These are phyloP conservation scores for Zychaea mexicana DNA, from an alignment of 371 early-diverging fungal genomes.

Conservation along the genomic window DNA sequence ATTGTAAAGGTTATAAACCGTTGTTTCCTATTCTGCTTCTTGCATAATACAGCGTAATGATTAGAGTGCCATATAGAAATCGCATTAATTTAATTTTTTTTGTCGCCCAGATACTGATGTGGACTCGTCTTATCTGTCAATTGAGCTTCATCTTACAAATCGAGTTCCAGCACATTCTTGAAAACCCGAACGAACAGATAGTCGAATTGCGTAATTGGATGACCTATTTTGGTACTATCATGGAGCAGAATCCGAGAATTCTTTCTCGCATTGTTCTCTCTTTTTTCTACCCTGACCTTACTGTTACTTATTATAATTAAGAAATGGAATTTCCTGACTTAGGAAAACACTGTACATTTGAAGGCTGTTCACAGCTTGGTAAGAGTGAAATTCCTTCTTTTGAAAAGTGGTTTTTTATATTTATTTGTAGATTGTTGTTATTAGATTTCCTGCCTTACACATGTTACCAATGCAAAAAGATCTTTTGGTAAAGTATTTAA, in stretches of 20 bases:
- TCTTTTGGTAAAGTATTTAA: conserved; percentile 62
- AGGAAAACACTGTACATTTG: conserved; percentile 57
- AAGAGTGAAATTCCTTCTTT: background rate
- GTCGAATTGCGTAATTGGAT: too few relatives aligned
- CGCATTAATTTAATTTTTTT: too few relatives aligned
- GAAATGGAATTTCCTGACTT: conserved; percentile 57
- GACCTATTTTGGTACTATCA: too few relatives aligned
- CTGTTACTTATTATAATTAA: background rate
- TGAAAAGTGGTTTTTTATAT: background rate
- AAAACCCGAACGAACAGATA: too few relatives aligned
- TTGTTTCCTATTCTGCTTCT: background rate
- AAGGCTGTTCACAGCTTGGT: conserved; percentile 49
- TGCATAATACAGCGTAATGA: too few relatives aligned
- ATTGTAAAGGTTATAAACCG: background rate
- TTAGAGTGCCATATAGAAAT: too few relatives aligned
- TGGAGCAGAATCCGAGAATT: too few relatives aligned
- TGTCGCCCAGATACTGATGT: too few relatives aligned
- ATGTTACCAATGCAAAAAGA: conserved; percentile 57
- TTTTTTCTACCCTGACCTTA: background rate
- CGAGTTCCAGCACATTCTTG: too few relatives aligned
- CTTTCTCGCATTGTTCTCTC: background rate
- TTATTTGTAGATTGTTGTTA: background rate
- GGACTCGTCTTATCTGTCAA: too few relatives aligned
- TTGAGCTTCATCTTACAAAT: too few relatives aligned
- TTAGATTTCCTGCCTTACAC: conserved; percentile 63